These are phyloP conservation scores for Chenopodium quinoa DNA, from an alignment of 148 eudicot genomes.

Conservation along the genomic window DNA sequence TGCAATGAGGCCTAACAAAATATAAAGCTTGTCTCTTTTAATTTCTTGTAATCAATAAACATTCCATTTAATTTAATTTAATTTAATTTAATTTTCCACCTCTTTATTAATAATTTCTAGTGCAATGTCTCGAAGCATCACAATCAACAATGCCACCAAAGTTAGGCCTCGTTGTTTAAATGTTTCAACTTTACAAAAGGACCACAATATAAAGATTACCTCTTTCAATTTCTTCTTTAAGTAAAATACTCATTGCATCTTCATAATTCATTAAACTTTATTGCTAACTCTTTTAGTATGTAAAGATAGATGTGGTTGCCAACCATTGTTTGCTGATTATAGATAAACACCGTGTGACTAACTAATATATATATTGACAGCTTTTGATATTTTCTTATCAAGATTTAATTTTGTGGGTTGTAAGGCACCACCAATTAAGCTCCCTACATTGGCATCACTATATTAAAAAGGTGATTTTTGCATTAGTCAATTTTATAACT, in stretches of 20 bases:
- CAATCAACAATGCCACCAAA: constrained; percentile 13
- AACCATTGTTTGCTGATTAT: constrained; percentile 20
- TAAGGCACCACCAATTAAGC: constrained; percentile 8
- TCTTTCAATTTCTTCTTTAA: constrained; percentile 21
- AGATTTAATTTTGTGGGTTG: constrained; percentile 6
- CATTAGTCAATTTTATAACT: constrained; percentile 11
- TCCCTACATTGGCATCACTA: not conserved
- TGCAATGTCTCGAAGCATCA: constrained; percentile 17
- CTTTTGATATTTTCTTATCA: constrained; percentile 16
- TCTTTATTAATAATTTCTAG: not conserved
- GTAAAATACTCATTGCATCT: constrained; percentile 23
- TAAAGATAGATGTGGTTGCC: constrained; percentile 21
- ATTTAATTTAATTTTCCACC: not conserved
- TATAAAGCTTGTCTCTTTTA: not conserved
- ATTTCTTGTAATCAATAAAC: not conserved
- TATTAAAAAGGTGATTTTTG: not conserved
- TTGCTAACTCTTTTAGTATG: not conserved
- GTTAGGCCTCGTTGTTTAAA: constrained; percentile 23
- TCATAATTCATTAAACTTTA: constrained; percentile 2
- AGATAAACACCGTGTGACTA: constrained; percentile 18
- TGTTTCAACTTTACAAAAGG: constrained; percentile 14
- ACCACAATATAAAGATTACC: constrained; percentile 22
- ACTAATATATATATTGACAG: constrained; percentile 7
- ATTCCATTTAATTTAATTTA: not conserved
- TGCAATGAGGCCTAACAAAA: constrained; percentile 12